These are phyloP conservation scores for Gamarada debralockiae DNA, from an alignment of 495 filamentous ascomycete genomes.

Conservation along the genomic window DNA sequence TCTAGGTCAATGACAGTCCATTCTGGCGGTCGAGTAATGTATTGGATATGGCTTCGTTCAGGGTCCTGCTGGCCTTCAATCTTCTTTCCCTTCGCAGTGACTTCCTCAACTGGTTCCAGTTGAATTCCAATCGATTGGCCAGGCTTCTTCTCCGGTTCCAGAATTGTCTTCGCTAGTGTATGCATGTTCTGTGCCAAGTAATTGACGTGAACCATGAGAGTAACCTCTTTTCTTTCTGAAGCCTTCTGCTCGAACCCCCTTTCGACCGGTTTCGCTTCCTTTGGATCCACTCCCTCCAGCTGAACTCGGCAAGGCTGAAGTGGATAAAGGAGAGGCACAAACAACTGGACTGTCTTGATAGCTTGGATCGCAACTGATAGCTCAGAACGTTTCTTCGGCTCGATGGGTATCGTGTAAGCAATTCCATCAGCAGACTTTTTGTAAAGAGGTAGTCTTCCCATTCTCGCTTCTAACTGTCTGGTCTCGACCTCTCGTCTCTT, in stretches of 20 bases:
- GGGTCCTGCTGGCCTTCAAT: slow-evolving; percentile 26
- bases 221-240: slow-evolving; percentile 51
- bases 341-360: slow-evolving; percentile 61
- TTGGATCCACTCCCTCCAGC: slow-evolving; percentile 58
- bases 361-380: slow-evolving; percentile 60
- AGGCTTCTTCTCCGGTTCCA: not conserved
- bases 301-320: slow-evolving; percentile 64
- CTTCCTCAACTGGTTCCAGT: not conserved
- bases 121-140: not conserved
- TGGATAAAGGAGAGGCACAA: slow-evolving; percentile 71
- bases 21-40: slow-evolving; percentile 80
- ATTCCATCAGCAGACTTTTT: slow-evolving; percentile 67
- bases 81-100: slow-evolving; percentile 17
- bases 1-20: slow-evolving; percentile 52
- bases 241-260: slow-evolving; percentile 60
- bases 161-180: slow-evolving; percentile 51
- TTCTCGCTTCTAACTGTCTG: slow-evolving; percentile 74
- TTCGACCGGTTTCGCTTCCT: slow-evolving; percentile 58
- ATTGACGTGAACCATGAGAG: slow-evolving; percentile 72
- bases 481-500: slow-evolving; percentile 61
- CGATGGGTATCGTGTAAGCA: slow-evolving; percentile 68
- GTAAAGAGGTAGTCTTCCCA: slow-evolving; percentile 65
- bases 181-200: slow-evolving; percentile 74
- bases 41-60: slow-evolving; percentile 55
- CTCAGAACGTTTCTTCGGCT: slow-evolving; percentile 56